Conservation (phyloP, 345 rosid genomes). For the Gynandropsis gynandra region DNA sequence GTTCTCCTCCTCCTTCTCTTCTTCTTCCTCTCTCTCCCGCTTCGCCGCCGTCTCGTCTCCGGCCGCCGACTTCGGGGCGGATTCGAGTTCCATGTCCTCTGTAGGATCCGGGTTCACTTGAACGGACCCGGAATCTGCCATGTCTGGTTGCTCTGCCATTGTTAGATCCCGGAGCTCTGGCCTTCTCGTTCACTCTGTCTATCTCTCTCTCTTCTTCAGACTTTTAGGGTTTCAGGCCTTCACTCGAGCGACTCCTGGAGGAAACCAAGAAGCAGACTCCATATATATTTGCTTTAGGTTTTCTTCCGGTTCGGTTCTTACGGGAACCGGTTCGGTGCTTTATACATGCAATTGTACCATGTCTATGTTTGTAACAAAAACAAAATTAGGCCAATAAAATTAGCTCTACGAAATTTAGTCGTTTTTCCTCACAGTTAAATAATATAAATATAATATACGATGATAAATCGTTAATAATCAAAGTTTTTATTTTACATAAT, state of each 20-base stretch:
- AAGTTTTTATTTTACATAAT: no score
- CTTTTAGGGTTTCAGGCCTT: slow-evolving; percentile 23
- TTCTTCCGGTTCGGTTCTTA: background rate
- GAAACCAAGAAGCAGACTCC: slow-evolving; percentile 1
- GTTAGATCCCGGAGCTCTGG: slow-evolving; percentile 24
- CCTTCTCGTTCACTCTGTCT: background rate
- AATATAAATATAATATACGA: no score
- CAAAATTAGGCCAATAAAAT: no score
- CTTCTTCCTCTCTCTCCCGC: slow-evolving; percentile 34
- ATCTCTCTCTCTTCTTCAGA: background rate
- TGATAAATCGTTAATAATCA: no score
- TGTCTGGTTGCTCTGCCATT: slow-evolving; percentile 38
- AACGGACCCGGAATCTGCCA: slow-evolving; percentile 21
- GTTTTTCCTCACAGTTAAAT: no score
- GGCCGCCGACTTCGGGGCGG: slow-evolving; percentile 17
- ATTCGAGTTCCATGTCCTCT: slow-evolving; percentile 38
- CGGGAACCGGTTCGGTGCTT: slow-evolving; percentile 15
- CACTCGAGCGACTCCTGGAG: slow-evolving; percentile 10
- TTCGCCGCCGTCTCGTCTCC: slow-evolving; percentile 25
- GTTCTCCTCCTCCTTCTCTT: slow-evolving; percentile 14
- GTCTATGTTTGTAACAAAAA: no score
- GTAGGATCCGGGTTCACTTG: slow-evolving; percentile 19
- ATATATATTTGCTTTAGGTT: slow-evolving; percentile 15
- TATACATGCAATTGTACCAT: no score
- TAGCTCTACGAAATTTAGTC: no score